Percentiles rank a stretch among this genome's conserved stretches.
These are phyloP conservation scores for Lizonia empirigonia DNA, from an alignment of 2,329 filamentous ascomycete species.

Conservation along the genomic window DNA sequence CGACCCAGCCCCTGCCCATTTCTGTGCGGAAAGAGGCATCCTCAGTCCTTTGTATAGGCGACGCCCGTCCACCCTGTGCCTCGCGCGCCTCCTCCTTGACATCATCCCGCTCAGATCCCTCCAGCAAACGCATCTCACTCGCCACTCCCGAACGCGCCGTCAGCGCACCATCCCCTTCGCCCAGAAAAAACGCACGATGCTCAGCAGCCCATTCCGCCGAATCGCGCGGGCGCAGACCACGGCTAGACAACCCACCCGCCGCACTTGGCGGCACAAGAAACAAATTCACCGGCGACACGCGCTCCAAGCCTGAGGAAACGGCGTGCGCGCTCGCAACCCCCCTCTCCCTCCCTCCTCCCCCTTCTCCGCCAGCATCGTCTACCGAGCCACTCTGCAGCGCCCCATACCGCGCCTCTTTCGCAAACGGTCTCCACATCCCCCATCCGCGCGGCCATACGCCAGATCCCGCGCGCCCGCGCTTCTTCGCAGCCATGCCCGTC, in stretches of 20 bases:
- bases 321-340: not conserved
- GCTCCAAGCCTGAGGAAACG: not conserved
- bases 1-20: constrained; percentile 23
- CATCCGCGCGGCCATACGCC: no score
- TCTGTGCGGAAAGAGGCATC: no score
- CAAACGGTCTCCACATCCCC: not conserved
- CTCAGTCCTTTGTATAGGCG: not conserved
- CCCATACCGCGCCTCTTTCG: not conserved
- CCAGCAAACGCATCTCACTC: not conserved
- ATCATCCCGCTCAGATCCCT: not conserved
- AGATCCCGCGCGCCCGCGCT: no score
- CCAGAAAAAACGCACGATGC: not conserved
- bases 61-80: not conserved
- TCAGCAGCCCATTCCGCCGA: constrained; percentile 10
- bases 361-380: no score
- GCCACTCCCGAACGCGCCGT: not conserved
- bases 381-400: not conserved
- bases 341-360: no score
- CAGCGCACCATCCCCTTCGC: not conserved
- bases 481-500: not conserved
- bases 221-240: not conserved
- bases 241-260: no score
- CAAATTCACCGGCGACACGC: constrained; percentile 2
- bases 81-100: constrained; percentile 1
- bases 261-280: not conserved